Evolutionary conservation across 441 rosid species (phyloP).

Genomic region (Viola pubescens): DNA sequence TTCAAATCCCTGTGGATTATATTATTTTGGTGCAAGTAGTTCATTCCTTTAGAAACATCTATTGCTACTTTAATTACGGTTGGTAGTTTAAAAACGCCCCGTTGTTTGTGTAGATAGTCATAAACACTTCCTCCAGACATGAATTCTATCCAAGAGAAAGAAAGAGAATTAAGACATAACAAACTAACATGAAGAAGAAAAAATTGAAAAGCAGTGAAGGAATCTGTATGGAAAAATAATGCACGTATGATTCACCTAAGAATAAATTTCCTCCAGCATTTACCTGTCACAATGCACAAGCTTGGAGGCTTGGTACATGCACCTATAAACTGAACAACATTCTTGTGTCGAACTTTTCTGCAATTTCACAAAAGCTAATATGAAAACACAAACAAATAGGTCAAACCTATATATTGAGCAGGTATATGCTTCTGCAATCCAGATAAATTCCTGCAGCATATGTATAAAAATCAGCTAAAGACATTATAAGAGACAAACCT

Average conservation of each 20-base stretch:
- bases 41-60: conserved; percentile 95
- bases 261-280: conserved; percentile 8
- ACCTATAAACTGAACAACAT: conserved; percentile 94
- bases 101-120: conserved; percentile 83
- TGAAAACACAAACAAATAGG: conserved; percentile 8
- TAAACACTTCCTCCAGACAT: conserved; percentile 89
- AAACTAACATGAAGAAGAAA: not conserved
- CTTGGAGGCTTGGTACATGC: conserved; percentile 87
- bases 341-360: conserved; percentile 95
- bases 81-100: conserved; percentile 72
- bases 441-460: not conserved
- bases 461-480: not conserved
- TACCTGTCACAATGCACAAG: conserved; percentile 89
- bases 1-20: conserved; percentile 95
- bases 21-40: conserved; percentile 90
- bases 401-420: not conserved
- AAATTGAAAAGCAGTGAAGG: not conserved
- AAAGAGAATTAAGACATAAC: not conserved
- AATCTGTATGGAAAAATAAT: conserved; percentile 4
- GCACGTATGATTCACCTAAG: conserved; percentile 1
- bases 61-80: conserved; percentile 74
- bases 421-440: not conserved
- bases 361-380: conserved; percentile 18
- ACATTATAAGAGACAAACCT: conserved; percentile 37
- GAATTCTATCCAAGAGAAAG: conserved; percentile 39